Base-by-base conservation (phyloP, 306 rosid species). In the Urtica urens region DNA sequence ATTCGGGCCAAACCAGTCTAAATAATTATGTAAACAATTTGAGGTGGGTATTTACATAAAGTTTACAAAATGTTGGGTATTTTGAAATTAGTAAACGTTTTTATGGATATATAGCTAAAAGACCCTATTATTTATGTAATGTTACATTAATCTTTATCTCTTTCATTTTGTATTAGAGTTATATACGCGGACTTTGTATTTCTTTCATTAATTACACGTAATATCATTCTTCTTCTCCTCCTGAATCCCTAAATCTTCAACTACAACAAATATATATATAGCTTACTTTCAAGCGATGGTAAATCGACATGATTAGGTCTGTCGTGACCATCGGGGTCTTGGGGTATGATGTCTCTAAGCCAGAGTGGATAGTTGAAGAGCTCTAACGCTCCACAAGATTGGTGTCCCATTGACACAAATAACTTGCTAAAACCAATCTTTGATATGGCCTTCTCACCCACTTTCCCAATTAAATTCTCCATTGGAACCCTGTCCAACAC, bases 401-500 rank as follows among this genome's bases (percentile, higher is more conserved):
- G 86, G 62, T 78, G 86, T 18, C 86, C 86, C 86, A 75, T 78
- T 23, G 86, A 75, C 11, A 78, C 79, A 26, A 78, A 46, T 38
- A 68, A 76, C 6, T 38, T 62, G 16, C 21, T 51, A 51, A 71
- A 41, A 46, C 86, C 86, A 49, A 74, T 71, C 4, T 71, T 43
- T 23, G 2, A 14, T 18, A 78, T 50, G 2, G 57, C 12, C 57
- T 62, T 65, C 35, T 75, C 76, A 34, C 86, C 86, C 7, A 12
- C 20, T 0, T 41, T 38, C 9, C 86, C 79, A 38, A 78, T 52
- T 72, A 78, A 31, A 10, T 68, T 31, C 22, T 27, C 10, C 76
- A 78, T 55, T 1, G 76, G 72, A 38, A 78, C 53, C 61, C 86
- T 78, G 63, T 31, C 13, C 37, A 31, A 7, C 37, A 31, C 13